A percentile compares a stretch with the other conserved stretches of the same genome.
phyloP scores from a whole-genome alignment of 2,329 filamentous ascomycete genomes.

The Pyricularia pennisetigena region DNA sequence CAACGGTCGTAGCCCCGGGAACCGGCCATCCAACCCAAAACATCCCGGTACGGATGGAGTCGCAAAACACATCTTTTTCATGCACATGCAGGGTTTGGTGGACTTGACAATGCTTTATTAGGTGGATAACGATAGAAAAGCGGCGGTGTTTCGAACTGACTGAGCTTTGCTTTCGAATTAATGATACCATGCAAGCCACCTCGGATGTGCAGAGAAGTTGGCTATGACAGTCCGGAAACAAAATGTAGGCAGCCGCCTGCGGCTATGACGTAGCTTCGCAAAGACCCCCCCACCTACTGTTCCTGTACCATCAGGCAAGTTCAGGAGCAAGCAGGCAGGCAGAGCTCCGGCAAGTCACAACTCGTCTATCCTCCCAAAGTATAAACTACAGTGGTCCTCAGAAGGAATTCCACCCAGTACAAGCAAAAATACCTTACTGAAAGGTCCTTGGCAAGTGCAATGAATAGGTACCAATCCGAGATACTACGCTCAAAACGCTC shows the following conservation, averaged over 20 bases:
- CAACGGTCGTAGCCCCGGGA: not conserved
- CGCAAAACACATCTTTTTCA: not conserved
- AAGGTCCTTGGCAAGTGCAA: no score
- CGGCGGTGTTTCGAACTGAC: not conserved
- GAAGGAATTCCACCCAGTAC: no score
- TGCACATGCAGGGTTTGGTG: not conserved
- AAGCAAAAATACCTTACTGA: no score
- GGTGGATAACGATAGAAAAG: not conserved
- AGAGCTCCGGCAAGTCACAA: no score
- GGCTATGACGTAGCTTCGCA: not conserved
- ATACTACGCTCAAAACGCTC: no score
- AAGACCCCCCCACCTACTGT: not conserved
- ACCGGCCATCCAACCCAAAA: not conserved
- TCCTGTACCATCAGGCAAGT: no score
- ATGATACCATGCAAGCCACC: not conserved
- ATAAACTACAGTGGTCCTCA: no score
- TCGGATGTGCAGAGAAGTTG: not conserved
- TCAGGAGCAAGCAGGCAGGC: no score
- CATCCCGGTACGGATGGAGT: not conserved
- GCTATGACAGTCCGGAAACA: not conserved
- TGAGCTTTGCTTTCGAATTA: not conserved
- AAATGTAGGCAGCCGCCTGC: not conserved
- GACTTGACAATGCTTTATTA: not conserved
- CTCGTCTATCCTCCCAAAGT: no score
- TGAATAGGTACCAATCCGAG: no score